phyloP scores from a whole-genome alignment of 2,329 filamentous ascomycete genomes.

The Diaporthe sp. region DNA sequence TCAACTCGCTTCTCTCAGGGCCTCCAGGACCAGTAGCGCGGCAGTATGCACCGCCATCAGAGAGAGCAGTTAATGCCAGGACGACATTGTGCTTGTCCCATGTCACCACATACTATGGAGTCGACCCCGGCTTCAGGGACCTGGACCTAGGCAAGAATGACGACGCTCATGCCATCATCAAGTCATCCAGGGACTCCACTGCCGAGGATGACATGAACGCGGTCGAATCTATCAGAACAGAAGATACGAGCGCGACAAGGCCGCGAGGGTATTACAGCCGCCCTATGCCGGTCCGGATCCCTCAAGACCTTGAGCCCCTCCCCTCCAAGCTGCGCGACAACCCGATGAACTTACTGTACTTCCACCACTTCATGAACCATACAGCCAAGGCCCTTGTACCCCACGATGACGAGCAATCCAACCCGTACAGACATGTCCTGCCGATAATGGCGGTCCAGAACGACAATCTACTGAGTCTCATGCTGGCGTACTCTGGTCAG shows the following conservation, averaged over 20 bases:
- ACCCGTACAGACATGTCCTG: constrained; percentile 65
- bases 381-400: constrained; percentile 74
- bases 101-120: constrained; percentile 72
- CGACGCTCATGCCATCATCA: constrained; percentile 73
- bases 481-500: constrained; percentile 80
- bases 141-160: constrained; percentile 79
- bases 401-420: constrained; percentile 66
- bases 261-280: constrained; percentile 78
- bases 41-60: constrained; percentile 41
- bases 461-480: constrained; percentile 80
- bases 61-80: constrained; percentile 40
- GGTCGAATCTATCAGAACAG: constrained; percentile 1
- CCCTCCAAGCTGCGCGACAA: constrained; percentile 73
- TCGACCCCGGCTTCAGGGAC: constrained; percentile 79
- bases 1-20: constrained; percentile 74
- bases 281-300: constrained; percentile 73
- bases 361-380: constrained; percentile 81
- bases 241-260: constrained; percentile 55
- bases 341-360: constrained; percentile 82
- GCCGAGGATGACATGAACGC: constrained; percentile 18
- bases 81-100: constrained; percentile 44
- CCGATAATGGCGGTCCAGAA: constrained; percentile 76
- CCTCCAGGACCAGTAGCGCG: constrained; percentile 55
- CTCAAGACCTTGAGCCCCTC: constrained; percentile 62
- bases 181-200: constrained; percentile 27